Evolutionary conservation across 2,329 filamentous ascomycete species (phyloP).

Genomic region (Parastagonospora avenae): DNA sequence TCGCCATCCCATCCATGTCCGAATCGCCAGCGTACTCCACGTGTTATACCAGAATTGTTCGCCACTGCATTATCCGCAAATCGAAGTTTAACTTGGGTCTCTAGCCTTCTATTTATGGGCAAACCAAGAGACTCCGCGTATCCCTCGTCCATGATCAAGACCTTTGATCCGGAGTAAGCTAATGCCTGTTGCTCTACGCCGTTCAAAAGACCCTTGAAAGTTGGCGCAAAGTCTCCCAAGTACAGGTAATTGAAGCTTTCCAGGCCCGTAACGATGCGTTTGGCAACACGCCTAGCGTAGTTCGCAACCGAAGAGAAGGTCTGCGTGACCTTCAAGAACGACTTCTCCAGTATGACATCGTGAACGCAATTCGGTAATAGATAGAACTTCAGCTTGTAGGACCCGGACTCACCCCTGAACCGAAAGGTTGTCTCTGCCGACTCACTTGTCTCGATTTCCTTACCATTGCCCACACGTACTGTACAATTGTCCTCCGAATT

Average conservation of each 20-base stretch:
- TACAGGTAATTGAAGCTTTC: conserved; percentile 6
- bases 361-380: conserved; percentile 11
- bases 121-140: conserved; percentile 6
- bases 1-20: background rate
- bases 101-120: background rate
- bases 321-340: conserved; percentile 10
- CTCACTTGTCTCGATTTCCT: conserved; percentile 6
- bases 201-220: conserved; percentile 13
- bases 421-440: conserved; percentile 1
- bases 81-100: background rate
- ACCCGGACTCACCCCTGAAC: conserved; percentile 3
- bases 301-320: conserved; percentile 10
- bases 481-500: background rate
- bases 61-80: conserved; percentile 18
- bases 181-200: conserved; percentile 10
- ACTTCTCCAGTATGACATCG: conserved; percentile 13
- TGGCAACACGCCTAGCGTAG: conserved; percentile 4
- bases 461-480: conserved; percentile 8
- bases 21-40: conserved; percentile 17
- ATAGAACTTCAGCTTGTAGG: conserved; percentile 7
- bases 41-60: conserved; percentile 14
- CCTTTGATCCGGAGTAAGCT: conserved; percentile 14
- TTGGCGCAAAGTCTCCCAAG: conserved; percentile 13
- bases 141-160: conserved; percentile 17
- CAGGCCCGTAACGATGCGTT: background rate